A percentile compares a stretch with the other conserved stretches of the same genome.
Conservation (phyloP, 73 alveolate species). For the Stentor coeruleus region DNA sequence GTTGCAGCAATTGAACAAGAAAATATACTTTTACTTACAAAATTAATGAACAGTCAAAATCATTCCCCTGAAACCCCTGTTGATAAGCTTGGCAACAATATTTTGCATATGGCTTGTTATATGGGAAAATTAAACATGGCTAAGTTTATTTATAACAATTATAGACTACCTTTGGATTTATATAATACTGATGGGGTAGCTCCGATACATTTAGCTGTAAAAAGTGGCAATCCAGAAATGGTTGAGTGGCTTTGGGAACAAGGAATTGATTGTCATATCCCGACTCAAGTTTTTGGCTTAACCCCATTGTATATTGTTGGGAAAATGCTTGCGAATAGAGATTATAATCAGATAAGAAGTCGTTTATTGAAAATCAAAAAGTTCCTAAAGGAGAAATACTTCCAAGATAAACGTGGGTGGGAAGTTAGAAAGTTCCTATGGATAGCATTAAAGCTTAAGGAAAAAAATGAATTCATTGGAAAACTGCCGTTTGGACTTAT, state of each 20-base stretch:
- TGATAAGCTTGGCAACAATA: not conserved
- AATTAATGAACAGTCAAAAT: not conserved
- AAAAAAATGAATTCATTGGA: not conserved
- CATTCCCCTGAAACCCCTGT: slow-evolving; percentile 3
- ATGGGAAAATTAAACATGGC: not conserved
- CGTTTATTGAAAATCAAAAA: not conserved
- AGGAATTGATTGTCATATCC: not conserved
- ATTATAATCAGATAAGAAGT: not conserved
- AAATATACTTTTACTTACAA: not conserved
- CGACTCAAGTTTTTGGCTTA: not conserved
- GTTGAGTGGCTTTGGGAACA: slow-evolving; percentile 2
- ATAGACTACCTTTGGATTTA: not conserved
- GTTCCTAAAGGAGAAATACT: not conserved
- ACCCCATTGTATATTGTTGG: not conserved
- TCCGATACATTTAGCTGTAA: slow-evolving; percentile 9
- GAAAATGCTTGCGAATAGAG: not conserved
- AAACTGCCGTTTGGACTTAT: not conserved
- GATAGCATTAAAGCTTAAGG: not conserved
- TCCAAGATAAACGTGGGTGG: not conserved
- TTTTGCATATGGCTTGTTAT: slow-evolving; percentile 3
- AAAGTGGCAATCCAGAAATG: not conserved
- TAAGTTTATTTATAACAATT: not conserved
- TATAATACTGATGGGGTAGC: slow-evolving; percentile 5
- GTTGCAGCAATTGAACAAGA: slow-evolving; percentile 10
- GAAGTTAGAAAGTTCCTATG: not conserved